phyloP scores from a whole-genome alignment of 1,139 yeast species.

The Debaryomyces udenii region DNA sequence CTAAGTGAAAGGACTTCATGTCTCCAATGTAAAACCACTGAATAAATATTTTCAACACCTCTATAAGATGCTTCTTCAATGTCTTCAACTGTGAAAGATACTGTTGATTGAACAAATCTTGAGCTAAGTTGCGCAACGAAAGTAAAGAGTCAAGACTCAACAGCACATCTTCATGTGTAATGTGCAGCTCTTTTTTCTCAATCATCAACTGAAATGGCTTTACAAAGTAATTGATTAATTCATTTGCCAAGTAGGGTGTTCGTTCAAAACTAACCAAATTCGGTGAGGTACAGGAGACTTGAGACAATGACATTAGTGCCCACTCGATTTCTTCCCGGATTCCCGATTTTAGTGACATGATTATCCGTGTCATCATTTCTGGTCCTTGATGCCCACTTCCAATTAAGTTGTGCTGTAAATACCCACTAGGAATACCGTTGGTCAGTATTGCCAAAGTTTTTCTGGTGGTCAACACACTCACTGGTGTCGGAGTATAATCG shows the following conservation, averaged over 20 bases:
- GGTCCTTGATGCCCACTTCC: constrained; percentile 60
- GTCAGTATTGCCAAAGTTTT: constrained; percentile 19
- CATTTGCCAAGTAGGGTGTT: constrained; percentile 51
- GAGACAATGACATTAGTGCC: constrained; percentile 64
- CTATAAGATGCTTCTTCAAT: constrained; percentile 50
- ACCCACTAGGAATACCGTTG: constrained; percentile 19
- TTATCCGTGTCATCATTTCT: constrained; percentile 59
- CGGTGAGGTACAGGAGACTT: constrained; percentile 55
- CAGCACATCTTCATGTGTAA: constrained; percentile 39
- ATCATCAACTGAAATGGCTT: constrained; percentile 32
- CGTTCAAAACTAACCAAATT: constrained; percentile 51
- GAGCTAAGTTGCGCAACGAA: constrained; percentile 76
- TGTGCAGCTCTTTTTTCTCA: constrained; percentile 25
- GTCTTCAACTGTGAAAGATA: constrained; percentile 61
- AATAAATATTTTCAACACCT: constrained; percentile 52
- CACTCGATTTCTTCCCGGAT: constrained; percentile 63
- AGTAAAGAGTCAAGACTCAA: constrained; percentile 65
- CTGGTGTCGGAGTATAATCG: constrained; percentile 25
- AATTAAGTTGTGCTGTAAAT: constrained; percentile 22
- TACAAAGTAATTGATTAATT: constrained; percentile 48
- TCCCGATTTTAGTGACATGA: constrained; percentile 65
- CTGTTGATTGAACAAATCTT: constrained; percentile 83
- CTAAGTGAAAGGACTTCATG: constrained; percentile 21
- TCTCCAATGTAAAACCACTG: constrained; percentile 37
- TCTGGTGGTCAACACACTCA: constrained; percentile 23